These are phyloP conservation scores for Globisporangium carolinianum DNA, from an alignment of 352 stramenopile species.

Conservation along the genomic window DNA sequence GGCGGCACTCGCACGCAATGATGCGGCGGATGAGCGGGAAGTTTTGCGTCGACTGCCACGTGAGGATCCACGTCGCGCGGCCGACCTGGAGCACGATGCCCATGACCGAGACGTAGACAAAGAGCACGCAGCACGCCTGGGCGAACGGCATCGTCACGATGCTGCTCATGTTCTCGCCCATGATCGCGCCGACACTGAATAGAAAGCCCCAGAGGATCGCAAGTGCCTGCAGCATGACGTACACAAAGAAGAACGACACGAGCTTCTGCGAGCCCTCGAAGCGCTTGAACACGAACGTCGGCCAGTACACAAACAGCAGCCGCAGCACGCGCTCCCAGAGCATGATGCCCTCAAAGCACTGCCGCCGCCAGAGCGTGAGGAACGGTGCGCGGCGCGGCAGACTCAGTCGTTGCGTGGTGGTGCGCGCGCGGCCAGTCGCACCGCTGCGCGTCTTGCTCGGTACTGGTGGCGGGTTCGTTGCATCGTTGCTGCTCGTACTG, in stretches of 20 bases:
- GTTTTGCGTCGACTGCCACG: conserved; percentile 82
- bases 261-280: conserved; percentile 46
- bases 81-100: conserved; percentile 79
- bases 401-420: background rate
- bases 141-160: conserved; percentile 76
- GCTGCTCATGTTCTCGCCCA: conserved; percentile 83
- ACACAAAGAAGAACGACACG: conserved; percentile 79
- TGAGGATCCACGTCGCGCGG: conserved; percentile 83
- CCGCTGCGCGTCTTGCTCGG: too few relatives aligned
- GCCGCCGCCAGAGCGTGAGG: conserved; percentile 36
- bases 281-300: conserved; percentile 40
- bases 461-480: too few relatives aligned
- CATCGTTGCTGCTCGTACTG: too few relatives aligned
- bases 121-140: conserved; percentile 67
- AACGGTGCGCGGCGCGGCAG: conserved; percentile 4
- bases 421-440: too few relatives aligned
- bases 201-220: conserved; percentile 85
- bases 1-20: conserved; percentile 66
- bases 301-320: conserved; percentile 47
- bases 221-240: conserved; percentile 77
- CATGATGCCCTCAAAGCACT: conserved; percentile 63
- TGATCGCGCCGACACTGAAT: conserved; percentile 77
- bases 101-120: conserved; percentile 82
- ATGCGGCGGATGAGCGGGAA: conserved; percentile 85
- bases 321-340: conserved; percentile 55